Base-by-base conservation (phyloP, 345 rosid genomes). In the Hibiscus tridactylites region DNA sequence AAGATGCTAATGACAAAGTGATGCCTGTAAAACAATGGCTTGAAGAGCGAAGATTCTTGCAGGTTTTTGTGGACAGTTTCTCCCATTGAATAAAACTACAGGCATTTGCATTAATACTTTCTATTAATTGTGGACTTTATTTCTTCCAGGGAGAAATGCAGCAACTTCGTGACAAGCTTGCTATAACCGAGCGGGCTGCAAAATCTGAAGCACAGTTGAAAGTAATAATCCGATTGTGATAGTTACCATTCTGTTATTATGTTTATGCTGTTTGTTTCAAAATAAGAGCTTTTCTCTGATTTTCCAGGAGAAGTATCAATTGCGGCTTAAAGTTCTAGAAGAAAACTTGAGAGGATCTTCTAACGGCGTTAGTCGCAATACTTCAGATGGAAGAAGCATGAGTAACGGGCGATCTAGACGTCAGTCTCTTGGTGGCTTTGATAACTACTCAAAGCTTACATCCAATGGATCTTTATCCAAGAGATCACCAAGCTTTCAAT, bases 11-110 rank as follows among this genome's bases (percentile, higher is more conserved):
- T 67, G 99, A 92, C 83, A 91, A 95, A 85, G 99, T 95, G 78
- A 95, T 95, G 99, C 99, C 99, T 76, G 99, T 95, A 65, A 95
- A 87, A 71, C 99, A 95, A 70, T 95, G 99, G 99, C 97, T 95
- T 46, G 97, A 92, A 76, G 99, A 95, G 71, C 84, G 99, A 28
- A 88, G 97, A 80, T 92, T 92, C 82, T 77, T 95, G 80, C 99
- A 95, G 97, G 99, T 90, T 66, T 64, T 28, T 67, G 44, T 64
- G 80, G 71, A 56, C 12, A 31, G 63, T 73, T 76, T 75, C 61
- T 77, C 62, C 65, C n/a, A 67, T 73, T 74, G 58, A 61, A 60
- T 74, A 64, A 44, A 60, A 65, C 59, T 75, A 17, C 71, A 56
- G 16, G 37, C 52, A 42, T 24, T 49, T 78, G n/a, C 31, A 26